phyloP scores from a whole-genome alignment of 2,329 filamentous ascomycete genomes.

The Plectosphaerella cucumerina region DNA sequence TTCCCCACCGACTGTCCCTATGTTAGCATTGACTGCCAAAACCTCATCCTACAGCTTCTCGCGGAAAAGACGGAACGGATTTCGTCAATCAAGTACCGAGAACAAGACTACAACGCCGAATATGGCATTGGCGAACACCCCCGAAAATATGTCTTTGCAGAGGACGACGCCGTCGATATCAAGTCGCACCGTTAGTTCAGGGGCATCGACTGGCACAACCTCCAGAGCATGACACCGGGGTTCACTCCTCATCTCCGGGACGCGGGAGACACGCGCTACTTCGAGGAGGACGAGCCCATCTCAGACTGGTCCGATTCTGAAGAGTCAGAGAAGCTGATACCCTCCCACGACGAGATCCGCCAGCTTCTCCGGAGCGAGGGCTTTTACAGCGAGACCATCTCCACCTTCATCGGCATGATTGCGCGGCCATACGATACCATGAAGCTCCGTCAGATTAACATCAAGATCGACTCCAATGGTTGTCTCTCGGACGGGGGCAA shows the following conservation, averaged over 20 bases:
- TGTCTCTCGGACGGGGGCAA: slow-evolving; percentile 30
- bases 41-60: slow-evolving; percentile 70
- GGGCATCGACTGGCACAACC: slow-evolving; percentile 69
- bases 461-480: slow-evolving; percentile 37
- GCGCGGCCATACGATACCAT: slow-evolving; percentile 43
- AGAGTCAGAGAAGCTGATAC: neutral
- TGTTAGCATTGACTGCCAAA: slow-evolving; percentile 54
- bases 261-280: slow-evolving; percentile 79
- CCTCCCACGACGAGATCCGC: slow-evolving; percentile 18
- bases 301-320: slow-evolving; percentile 54
- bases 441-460: slow-evolving; percentile 44
- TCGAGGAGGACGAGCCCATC: slow-evolving; percentile 76
- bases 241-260: slow-evolving; percentile 71
- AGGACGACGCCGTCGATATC: slow-evolving; percentile 79
- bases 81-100: slow-evolving; percentile 46
- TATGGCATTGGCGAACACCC: neutral
- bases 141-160: slow-evolving; percentile 66
- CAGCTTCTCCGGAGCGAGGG: slow-evolving; percentile 23
- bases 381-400: slow-evolving; percentile 39
- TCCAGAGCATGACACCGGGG: slow-evolving; percentile 69
- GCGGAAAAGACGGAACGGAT: slow-evolving; percentile 72
- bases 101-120: slow-evolving; percentile 3
- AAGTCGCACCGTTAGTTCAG: slow-evolving; percentile 85
- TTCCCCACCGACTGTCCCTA: slow-evolving; percentile 51
- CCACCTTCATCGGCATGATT: slow-evolving; percentile 31